Base-by-base conservation (phyloP, 2,329 filamentous ascomycete species). In the Beauveria sp. region DNA sequence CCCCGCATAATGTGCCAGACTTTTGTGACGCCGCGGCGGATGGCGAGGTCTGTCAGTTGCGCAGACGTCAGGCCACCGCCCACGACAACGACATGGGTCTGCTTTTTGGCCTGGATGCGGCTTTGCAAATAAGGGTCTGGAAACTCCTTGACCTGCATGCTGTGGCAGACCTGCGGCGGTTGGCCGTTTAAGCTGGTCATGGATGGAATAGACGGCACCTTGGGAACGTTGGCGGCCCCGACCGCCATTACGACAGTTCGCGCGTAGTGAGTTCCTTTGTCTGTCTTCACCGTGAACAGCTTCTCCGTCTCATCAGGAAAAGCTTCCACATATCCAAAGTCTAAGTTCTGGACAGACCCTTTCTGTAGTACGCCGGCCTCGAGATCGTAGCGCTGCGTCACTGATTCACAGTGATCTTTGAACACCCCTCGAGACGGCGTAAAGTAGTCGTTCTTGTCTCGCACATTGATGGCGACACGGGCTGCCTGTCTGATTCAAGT, bases 1-100 rank as follows among this genome's bases (percentile, higher is more conserved):
- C 81, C 78, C 0, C 90, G 81, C 81, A 92, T 86, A 28, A 93
- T 69, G 57, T 89, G 82, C 78, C 82, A 89, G 0, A 93, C 86
- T 64, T 85, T 88, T 1, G 77, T 80, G 0, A 90, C 85, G 0
- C 88, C 87, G 26, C 79, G 78, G 9, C 82, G 80, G 62, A 92
- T 74, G 1, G 84, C 84, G 52, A 88, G 78, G 68, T 91, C 87
- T 0, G 85, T 79, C 20, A 93, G 77, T 70, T 93, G 90, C 0
- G 89, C 88, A 24, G 88, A 89, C 0, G 90, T 92, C 4, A 93
- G 74, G 0, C 90, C 90, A 1, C 90, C 90, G 2, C 89, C 89
- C 5, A 93, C 79, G 9, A 93, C 80, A 8, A 92, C 77, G 8
- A 93, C 72, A 63, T 86, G 86, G 0, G 87, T 90, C n/a, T 71